Percentiles rank a stretch among this genome's conserved stretches.
These are phyloP conservation scores for Elymus sibiricus DNA, from an alignment of 176 grass and related monocot genomes.

Conservation along the genomic window DNA sequence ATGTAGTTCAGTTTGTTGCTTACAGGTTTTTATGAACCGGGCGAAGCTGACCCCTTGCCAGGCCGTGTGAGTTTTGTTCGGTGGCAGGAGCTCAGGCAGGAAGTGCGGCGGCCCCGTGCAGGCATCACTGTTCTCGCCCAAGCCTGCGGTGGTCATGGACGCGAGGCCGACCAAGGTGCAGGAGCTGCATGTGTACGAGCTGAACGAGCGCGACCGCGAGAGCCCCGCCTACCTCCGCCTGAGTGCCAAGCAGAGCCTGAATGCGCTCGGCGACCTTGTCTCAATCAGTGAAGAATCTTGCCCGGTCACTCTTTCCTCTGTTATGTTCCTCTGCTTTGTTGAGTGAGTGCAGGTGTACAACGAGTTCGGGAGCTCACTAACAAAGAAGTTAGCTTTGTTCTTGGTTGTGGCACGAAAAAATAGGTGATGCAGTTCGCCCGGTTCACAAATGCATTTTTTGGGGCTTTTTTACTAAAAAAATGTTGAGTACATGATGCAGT, in stretches of 20 bases:
- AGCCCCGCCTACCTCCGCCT: conserved; percentile 80
- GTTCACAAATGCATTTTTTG: too few relatives aligned
- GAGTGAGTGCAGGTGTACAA: too few relatives aligned
- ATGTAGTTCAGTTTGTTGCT: too few relatives aligned
- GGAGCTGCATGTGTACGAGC: conserved; percentile 75
- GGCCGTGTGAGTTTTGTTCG: background rate
- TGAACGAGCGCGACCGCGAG: conserved; percentile 72
- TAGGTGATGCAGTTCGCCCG: too few relatives aligned
- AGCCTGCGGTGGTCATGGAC: conserved; percentile 37
- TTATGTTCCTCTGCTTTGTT: too few relatives aligned
- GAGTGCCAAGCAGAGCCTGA: conserved; percentile 56
- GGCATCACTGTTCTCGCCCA: conserved; percentile 57
- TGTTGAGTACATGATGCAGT: too few relatives aligned
- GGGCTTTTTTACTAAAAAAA: too few relatives aligned
- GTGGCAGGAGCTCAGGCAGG: background rate
- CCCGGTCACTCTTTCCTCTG: too few relatives aligned
- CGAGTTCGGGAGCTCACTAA: too few relatives aligned
- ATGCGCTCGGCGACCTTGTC: conserved; percentile 82
- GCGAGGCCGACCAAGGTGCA: conserved; percentile 51
- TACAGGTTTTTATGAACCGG: too few relatives aligned
- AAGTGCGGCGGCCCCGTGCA: background rate
- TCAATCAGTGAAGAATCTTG: background rate
- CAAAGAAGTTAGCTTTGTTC: too few relatives aligned
- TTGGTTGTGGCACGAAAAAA: too few relatives aligned
- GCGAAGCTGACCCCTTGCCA: background rate